Conservation (phyloP, 345 rosid species). For the Gossypium australe region DNA sequence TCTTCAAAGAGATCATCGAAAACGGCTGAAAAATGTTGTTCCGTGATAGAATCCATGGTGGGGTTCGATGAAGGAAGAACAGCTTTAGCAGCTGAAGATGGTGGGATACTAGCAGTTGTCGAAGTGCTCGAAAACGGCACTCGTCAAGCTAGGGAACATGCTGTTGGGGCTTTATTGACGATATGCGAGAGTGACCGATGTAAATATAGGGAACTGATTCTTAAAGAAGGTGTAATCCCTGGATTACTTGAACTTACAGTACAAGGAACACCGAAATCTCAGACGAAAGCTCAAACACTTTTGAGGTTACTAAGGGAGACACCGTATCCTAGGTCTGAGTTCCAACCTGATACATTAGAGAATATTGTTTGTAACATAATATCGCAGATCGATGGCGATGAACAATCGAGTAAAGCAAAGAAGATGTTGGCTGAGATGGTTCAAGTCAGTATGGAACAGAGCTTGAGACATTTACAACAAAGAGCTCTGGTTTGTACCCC, state of each 20-base stretch:
- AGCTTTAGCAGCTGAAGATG: constrained; percentile 58
- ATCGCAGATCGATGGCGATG: constrained; percentile 85
- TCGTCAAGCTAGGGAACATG: constrained; percentile 77
- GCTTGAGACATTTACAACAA: constrained; percentile 87
- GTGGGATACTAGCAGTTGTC: constrained; percentile 77
- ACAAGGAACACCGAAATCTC: constrained; percentile 87
- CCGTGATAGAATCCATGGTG: constrained; percentile 69
- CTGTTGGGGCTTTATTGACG: constrained; percentile 67
- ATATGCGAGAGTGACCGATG: constrained; percentile 83
- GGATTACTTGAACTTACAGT: constrained; percentile 96
- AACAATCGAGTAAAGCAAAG: constrained; percentile 86
- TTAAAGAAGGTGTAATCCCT: constrained; percentile 92
- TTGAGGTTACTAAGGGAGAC: constrained; percentile 69
- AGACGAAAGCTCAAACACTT: constrained; percentile 64
- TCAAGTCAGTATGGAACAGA: constrained; percentile 97
- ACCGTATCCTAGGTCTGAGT: constrained; percentile 62
- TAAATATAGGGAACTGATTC: constrained; percentile 86
- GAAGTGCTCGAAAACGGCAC: constrained; percentile 90
- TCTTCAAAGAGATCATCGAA: constrained; percentile 70
- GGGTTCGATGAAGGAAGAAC: constrained; percentile 70
- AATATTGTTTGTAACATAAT: constrained; percentile 87
- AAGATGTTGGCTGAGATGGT: constrained; percentile 98
- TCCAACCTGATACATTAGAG: constrained; percentile 75
- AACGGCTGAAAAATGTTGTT: constrained; percentile 84
- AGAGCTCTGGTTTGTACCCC: constrained; percentile 82